Evolutionary conservation across 2,329 filamentous ascomycete genomes (phyloP).

Genomic region (Pestalotiopsis sp.): DNA sequence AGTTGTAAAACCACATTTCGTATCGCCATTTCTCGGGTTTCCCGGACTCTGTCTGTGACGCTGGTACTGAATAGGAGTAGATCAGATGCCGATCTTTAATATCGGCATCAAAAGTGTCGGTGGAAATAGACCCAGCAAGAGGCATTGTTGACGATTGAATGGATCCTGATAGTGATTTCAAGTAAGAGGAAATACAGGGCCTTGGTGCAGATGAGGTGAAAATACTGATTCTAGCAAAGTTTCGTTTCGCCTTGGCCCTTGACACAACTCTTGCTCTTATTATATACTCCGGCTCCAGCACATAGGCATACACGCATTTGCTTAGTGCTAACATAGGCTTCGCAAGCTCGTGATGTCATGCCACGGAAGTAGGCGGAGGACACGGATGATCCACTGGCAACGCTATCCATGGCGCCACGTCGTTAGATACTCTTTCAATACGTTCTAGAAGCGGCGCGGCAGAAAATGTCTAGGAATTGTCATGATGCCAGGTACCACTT

Average conservation of each 20-base stretch:
- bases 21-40: conserved; percentile 49
- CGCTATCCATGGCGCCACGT: not conserved
- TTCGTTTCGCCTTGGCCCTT: not conserved
- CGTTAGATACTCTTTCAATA: not conserved
- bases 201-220: not conserved
- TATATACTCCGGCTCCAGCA: not conserved
- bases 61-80: conserved; percentile 17
- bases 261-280: not conserved
- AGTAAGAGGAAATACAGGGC: too few species aligned
- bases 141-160: conserved; percentile 7
- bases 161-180: not conserved
- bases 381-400: not conserved
- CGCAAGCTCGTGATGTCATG: not conserved
- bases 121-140: conserved; percentile 14
- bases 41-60: conserved; percentile 15
- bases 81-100: conserved; percentile 19
- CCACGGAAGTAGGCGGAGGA: not conserved
- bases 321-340: not conserved
- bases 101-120: conserved; percentile 15
- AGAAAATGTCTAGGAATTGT: not conserved
- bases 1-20: conserved; percentile 63
- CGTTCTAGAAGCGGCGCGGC: not conserved
- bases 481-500: not conserved
- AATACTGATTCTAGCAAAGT: not conserved
- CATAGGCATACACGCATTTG: not conserved